Evolutionary conservation across 2,329 filamentous ascomycete genomes (phyloP), one percentile per base, ranked within the genome.

Genomic region (Colletotrichum brevisporum): DNA sequence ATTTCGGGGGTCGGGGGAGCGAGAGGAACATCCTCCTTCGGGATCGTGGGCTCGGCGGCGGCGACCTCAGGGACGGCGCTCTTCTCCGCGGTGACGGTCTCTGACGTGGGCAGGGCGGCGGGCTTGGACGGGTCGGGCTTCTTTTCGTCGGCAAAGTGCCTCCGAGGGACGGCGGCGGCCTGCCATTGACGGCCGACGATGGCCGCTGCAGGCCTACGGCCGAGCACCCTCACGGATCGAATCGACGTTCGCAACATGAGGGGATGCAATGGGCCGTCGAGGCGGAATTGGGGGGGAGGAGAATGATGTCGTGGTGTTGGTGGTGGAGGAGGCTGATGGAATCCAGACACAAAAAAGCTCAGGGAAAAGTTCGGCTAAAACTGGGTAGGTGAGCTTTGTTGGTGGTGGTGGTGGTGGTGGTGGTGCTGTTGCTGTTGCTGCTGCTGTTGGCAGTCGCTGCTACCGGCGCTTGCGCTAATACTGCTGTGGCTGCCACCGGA

Each of bases 211-310:
- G 87, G 83, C 82, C 83, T 85, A 79, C 83, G 82, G 82, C 86
- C 83, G 79, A 90, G 81, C 76, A 85, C 83, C 85, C 85, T 88
- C 78, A 86, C 86, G 80, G 89, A 89, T 84, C 86, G 88, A 84
- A 91, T 83, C 81, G 89, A 90, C 81, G 88, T 88, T 84, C 89
- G 89, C 87, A 91, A 86, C 89, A 91, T 91, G 84, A 85, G 84
- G 83, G 82, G 84, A 83, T 85, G 80, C 78, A 79, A 81, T 81
- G 80, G 70, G 80, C 82, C 79, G 78, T 77, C 78, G 75, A 69
- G 77, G 75, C 79, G 74, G 73, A 70, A 73, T 75, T 76, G 72
- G 55, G 41, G 73, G 55, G 45, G 73, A 70, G 72, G 75, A 67
- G 71, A 72, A 72, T 79, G 75, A 75, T 76, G 72, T 69, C 63